phyloP scores from a whole-genome alignment of 345 rosid genomes.

The Carallia brachiata region DNA sequence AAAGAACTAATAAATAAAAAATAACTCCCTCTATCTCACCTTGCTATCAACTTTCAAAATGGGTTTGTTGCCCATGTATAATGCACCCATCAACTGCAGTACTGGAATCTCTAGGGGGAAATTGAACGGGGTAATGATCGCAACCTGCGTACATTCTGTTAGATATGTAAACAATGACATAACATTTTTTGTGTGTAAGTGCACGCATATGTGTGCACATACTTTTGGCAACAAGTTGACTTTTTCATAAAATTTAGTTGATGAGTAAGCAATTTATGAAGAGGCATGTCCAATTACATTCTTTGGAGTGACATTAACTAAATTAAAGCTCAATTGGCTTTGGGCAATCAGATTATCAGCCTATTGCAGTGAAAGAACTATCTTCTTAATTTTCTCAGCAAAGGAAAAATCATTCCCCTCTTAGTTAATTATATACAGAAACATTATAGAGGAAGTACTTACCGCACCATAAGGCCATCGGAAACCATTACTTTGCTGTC shows the following conservation, averaged over 20 bases:
- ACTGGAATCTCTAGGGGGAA: conserved; percentile 96
- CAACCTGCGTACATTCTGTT: conserved; percentile 54
- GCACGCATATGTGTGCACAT: not conserved
- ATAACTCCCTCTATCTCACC: conserved; percentile 38
- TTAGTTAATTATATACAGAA: not conserved
- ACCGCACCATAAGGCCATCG: conserved; percentile 99
- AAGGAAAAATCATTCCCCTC: not conserved
- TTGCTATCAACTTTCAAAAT: conserved; percentile 93
- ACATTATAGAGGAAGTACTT: conserved; percentile 23
- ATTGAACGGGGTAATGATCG: conserved; percentile 92
- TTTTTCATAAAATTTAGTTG: conserved; percentile 7
- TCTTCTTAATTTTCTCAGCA: not conserved
- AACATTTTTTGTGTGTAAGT: not conserved
- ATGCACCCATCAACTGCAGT: conserved; percentile 96
- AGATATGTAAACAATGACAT: not conserved
- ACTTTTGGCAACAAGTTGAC: not conserved
- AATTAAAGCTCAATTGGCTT: no score
- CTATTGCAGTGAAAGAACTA: not conserved
- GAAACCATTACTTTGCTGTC: conserved; percentile 95
- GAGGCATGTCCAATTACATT: not conserved
- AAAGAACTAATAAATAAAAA: not conserved
- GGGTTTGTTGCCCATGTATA: conserved; percentile 98
- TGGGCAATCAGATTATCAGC: no score
- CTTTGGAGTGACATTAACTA: no score
- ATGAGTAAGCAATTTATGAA: not conserved